These are phyloP conservation scores for Lathyrus oleraceus DNA, from an alignment of 306 rosid species.

Conservation along the genomic window DNA sequence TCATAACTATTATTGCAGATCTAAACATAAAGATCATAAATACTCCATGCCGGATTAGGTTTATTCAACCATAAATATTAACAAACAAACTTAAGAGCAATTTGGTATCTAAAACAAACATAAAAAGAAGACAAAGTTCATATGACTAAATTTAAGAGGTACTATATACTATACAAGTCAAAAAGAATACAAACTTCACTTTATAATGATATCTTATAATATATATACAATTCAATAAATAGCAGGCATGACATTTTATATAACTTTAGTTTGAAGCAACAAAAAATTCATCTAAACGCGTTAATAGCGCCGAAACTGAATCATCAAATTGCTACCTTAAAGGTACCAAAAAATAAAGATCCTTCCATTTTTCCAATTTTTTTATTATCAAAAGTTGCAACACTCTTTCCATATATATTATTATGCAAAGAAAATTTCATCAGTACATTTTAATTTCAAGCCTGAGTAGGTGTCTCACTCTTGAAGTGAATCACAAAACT, in stretches of 20 bases:
- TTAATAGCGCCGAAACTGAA: slow-evolving; percentile 43
- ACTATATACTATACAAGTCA: not conserved
- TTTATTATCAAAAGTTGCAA: not conserved
- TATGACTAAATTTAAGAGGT: slow-evolving; percentile 28
- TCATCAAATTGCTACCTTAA: slow-evolving; percentile 38
- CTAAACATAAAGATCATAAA: not conserved
- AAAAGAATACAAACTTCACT: slow-evolving; percentile 26
- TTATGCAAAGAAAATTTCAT: slow-evolving; percentile 5
- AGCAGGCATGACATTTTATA: not conserved
- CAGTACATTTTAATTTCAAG: slow-evolving; percentile 25
- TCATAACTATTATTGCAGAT: not conserved
- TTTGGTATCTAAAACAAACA: not conserved
- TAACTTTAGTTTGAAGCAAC: slow-evolving; percentile 37
- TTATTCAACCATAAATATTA: not conserved
- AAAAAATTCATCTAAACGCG: slow-evolving; percentile 20
- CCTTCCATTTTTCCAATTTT: slow-evolving; percentile 6
- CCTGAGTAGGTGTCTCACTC: slow-evolving; percentile 11
- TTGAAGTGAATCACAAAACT: slow-evolving; percentile 30
- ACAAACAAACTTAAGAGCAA: not conserved
- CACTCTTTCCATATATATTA: not conserved
- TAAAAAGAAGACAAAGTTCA: slow-evolving; percentile 9
- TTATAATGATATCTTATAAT: slow-evolving; percentile 18
- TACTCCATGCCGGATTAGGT: not conserved
- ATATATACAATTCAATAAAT: not conserved
- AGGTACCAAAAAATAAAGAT: slow-evolving; percentile 5